Percentiles rank a stretch among this genome's conserved stretches.
These are phyloP conservation scores for Cryphonectria nitschkei DNA, from an alignment of 2,329 filamentous ascomycete genomes.

Conservation along the genomic window DNA sequence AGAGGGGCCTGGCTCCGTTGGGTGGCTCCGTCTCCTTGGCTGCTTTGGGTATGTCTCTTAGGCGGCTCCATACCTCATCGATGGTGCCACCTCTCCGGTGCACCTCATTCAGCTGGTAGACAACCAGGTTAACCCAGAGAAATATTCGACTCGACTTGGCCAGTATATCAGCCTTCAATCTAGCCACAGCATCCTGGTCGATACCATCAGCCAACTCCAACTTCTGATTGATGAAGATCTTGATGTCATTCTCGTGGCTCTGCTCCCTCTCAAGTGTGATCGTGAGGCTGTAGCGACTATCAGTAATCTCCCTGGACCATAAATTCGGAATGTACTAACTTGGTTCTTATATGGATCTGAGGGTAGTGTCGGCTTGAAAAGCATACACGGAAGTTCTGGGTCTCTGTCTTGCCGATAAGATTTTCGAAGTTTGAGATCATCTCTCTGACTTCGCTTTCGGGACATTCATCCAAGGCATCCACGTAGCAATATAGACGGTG, in stretches of 20 bases:
- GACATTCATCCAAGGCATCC: slow-evolving; percentile 54
- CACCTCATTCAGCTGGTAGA: slow-evolving; percentile 44
- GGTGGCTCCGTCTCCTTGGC: neutral
- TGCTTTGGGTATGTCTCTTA: slow-evolving; percentile 40
- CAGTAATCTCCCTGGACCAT: too few species aligned
- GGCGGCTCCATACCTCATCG: slow-evolving; percentile 33
- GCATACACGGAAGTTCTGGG: slow-evolving; percentile 39
- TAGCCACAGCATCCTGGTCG: neutral
- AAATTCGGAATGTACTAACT: slow-evolving; percentile 44
- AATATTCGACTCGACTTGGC: slow-evolving; percentile 19
- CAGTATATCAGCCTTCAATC: slow-evolving; percentile 7
- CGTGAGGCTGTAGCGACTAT: neutral
- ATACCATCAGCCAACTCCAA: slow-evolving; percentile 1
- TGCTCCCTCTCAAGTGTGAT: neutral
- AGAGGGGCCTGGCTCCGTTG: slow-evolving; percentile 37
- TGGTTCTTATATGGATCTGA: slow-evolving; percentile 36
- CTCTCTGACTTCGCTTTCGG: slow-evolving; percentile 44
- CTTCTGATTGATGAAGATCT: slow-evolving; percentile 4
- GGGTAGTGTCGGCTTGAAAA: slow-evolving; percentile 54
- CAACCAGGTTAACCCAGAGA: slow-evolving; percentile 45
- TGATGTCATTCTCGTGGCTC: slow-evolving; percentile 6
- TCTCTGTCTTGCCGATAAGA: slow-evolving; percentile 36
- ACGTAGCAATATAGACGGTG: slow-evolving; percentile 33
- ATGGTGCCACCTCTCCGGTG: slow-evolving; percentile 34
- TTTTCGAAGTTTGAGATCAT: slow-evolving; percentile 49